Base-by-base conservation (phyloP, 441 rosid genomes). In the Theobroma grandiflorum region DNA sequence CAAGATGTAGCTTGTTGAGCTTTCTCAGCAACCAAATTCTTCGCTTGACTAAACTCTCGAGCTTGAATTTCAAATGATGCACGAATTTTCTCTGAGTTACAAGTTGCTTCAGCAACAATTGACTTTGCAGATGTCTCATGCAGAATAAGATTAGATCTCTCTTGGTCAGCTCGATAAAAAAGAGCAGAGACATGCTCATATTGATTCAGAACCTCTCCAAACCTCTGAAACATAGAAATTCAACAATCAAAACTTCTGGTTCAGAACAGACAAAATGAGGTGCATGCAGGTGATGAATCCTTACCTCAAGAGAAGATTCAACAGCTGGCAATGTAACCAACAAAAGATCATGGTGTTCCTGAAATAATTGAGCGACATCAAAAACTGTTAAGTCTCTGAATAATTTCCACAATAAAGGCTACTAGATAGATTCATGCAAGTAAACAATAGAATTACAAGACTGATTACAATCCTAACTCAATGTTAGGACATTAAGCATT, bases 271-370 rank as follows among this genome's bases (percentile, higher is more conserved):
- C 61, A 74, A 74, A 26, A 26, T 26, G 31, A 26, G 31, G 1
- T 26, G 31, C 31, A 26, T 26, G 67, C 67, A 79, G 61, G 63
- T 57, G 74, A 59, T n/a, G 74, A 68, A 76, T 72, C 79, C 64
- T 82, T 62, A 97, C 99, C 99, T 95, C 91, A 81, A 95, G 92
- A 83, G 97, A 86, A 75, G 91, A 90, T 83, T 91, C 93, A 83
- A 91, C 94, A 80, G 93, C 93, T 82, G 99, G 99, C 83, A 97
- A 85, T 76, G 91, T 80, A 82, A 94, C 85, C 91, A 94, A 80
- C 68, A 97, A 85, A 80, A 94, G 94, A 90, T 97, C 99, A 74
- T 91, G 99, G 86, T 97, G 99, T 82, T 97, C 99, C 99, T 95
- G 91, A 61, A 77, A 83, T 63, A 78, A 82, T 67, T 52, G 71